Conservation (phyloP, 164 flowering plant species). For the Malania oleifera region DNA sequence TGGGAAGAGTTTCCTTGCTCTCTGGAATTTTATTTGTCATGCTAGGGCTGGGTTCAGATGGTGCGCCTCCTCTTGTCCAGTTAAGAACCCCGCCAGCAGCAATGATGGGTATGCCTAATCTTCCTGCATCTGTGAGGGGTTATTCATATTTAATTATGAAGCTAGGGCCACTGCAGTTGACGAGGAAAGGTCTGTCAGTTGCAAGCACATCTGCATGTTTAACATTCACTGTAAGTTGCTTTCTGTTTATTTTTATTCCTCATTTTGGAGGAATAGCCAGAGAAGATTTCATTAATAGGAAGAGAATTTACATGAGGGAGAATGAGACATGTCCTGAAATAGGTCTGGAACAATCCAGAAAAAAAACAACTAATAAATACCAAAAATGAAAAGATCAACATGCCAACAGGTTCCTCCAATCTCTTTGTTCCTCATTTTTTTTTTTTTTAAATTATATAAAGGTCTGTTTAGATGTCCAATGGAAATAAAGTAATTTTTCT, state of each 20-base stretch:
- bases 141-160: slow-evolving; percentile 75
- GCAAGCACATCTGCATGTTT: slow-evolving; percentile 91
- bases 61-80: slow-evolving; percentile 68
- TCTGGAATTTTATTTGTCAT: slow-evolving; percentile 75
- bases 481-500: neutral
- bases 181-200: slow-evolving; percentile 83
- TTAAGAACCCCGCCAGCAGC: slow-evolving; percentile 75
- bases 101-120: slow-evolving; percentile 54
- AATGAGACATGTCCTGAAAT: too few relatives aligned
- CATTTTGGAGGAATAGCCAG: neutral
- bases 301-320: too few relatives aligned
- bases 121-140: slow-evolving; percentile 62
- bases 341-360: too few relatives aligned
- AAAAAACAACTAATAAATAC: too few relatives aligned
- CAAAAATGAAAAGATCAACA: too few relatives aligned
- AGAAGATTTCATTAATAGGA: too few relatives aligned
- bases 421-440: too few relatives aligned
- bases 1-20: slow-evolving; percentile 79
- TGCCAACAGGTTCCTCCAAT: too few relatives aligned
- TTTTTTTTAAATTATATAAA: too few relatives aligned
- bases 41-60: slow-evolving; percentile 80
- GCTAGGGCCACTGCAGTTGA: slow-evolving; percentile 80
- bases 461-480: too few relatives aligned
- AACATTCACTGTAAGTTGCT: slow-evolving; percentile 68
- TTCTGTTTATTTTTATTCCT: neutral